Conservation (phyloP, 1,284 basidiomycete genomes). For the Trametes versicolor region DNA sequence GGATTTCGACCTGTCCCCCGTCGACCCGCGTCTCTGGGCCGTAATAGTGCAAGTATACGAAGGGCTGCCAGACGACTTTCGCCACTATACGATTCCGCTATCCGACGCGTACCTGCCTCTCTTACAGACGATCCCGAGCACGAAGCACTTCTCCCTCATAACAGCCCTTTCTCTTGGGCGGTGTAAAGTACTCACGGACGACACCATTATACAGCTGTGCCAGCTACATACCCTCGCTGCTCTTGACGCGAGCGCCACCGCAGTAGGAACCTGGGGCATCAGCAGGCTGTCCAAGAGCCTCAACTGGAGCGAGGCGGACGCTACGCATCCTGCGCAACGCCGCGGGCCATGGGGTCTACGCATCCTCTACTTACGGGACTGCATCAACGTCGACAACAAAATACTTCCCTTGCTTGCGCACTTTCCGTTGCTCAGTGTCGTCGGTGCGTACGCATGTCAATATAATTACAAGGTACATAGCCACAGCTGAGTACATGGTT, state of each 20-base stretch:
- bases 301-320: constrained; percentile 34
- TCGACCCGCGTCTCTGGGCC: constrained; percentile 71
- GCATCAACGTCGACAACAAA: constrained; percentile 52
- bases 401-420: constrained; percentile 51
- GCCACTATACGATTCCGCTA: constrained; percentile 58
- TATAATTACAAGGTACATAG: constrained; percentile 5
- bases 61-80: constrained; percentile 56
- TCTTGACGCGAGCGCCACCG: constrained; percentile 67
- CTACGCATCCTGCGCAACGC: constrained; percentile 27
- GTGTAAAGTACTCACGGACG: constrained; percentile 63
- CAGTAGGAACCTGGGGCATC: constrained; percentile 62
- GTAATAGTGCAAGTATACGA: constrained; percentile 66
- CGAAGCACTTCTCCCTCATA: constrained; percentile 65
- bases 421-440: constrained; percentile 64
- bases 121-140: constrained; percentile 64
- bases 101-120: constrained; percentile 61
- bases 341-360: constrained; percentile 67
- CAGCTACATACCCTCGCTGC: constrained; percentile 62
- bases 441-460: constrained; percentile 53
- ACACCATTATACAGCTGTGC: constrained; percentile 58
- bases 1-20: constrained; percentile 42
- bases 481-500: constrained; percentile 17
- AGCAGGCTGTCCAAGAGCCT: constrained; percentile 46
- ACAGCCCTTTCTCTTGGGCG: constrained; percentile 66
- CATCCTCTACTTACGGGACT: constrained; percentile 60